Base-by-base conservation (phyloP, 208 protist genomes). In the Leptomonas pyrrhocoris region DNA sequence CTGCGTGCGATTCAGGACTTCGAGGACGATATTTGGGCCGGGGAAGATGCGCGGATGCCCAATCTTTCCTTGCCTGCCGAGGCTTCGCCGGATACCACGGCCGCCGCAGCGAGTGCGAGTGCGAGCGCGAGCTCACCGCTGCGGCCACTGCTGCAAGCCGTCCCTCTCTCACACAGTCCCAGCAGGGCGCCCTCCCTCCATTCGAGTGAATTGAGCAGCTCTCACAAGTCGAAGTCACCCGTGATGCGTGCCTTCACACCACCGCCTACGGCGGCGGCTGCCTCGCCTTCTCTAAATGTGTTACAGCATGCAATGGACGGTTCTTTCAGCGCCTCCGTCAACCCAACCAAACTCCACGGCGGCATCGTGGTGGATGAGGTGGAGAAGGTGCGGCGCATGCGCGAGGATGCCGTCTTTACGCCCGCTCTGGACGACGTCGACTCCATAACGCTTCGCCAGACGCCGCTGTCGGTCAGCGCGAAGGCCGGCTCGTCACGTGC, bases 321-420 rank as follows among this genome's bases (percentile, higher is more conserved):
- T 51, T 54, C 30, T 16, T 49, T 51, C 42, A 50, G 30, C 38
- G 56, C 19, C 25, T 58, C 62, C 16, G 0, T 36, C n/a, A 59
- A 30, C 40, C 1, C 21, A 1, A 46, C 21, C 13, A 45, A 45
- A 16, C 61, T 30, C 30, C 18, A 51, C 15, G 56, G 54, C 2
- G 72, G 64, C 6, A 78, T 78, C 27, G 61, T 78, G 18, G 73
- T 78, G 19, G 73, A 78, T 34, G 73, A 78, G 45, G 65, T 78
- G n/a, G 73, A 78, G 27, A 78, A 72, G 65, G 61, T 68, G 30
- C 64, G 42, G 2, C 73, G 66, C 49, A 56, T 78, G 28, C 68
- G 68, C 1, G 48, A 59, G 57, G 68, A 66, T 6, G 36, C 68
- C 57, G 23, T 62, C 57, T 50, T 62, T n/a, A 62, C 57, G 0